phyloP scores from a whole-genome alignment of 345 rosid genomes.

The Rhizophora mangle region DNA sequence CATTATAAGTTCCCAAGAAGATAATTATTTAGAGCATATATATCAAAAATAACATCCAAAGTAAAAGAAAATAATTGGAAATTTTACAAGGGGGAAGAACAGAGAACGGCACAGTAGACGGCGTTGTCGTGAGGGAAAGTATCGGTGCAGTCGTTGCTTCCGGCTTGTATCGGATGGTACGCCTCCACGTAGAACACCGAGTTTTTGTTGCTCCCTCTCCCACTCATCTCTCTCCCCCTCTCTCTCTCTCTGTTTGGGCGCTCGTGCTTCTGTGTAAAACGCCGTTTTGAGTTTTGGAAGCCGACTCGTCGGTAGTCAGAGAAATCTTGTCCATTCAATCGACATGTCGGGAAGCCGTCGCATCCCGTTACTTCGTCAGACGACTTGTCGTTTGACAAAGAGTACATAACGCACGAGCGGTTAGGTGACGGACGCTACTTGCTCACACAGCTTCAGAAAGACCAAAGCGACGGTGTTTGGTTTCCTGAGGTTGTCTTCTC shows the following conservation, averaged over 20 bases:
- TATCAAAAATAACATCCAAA: neutral
- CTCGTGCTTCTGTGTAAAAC: neutral
- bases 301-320: too few relatives aligned
- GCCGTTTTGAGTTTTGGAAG: too few relatives aligned
- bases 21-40: neutral
- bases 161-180: slow-evolving; percentile 93
- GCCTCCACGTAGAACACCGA: slow-evolving; percentile 76
- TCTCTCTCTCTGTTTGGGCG: too few relatives aligned
- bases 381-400: too few relatives aligned
- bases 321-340: too few relatives aligned
- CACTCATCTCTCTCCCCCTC: neutral
- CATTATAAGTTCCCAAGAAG: neutral
- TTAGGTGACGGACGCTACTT: too few relatives aligned
- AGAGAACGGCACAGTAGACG: slow-evolving; percentile 54
- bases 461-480: too few relatives aligned
- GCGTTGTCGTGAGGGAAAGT: slow-evolving; percentile 77
- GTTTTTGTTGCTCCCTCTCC: slow-evolving; percentile 25
- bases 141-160: slow-evolving; percentile 94
- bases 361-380: too few relatives aligned
- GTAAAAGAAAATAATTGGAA: neutral
- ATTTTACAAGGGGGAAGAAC: neutral
- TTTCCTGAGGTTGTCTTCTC: too few relatives aligned
- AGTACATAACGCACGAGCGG: too few relatives aligned
- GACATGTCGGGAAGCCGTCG: too few relatives aligned
- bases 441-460: too few relatives aligned